Evolutionary conservation across 768 basidiomycete species (phyloP), one percentile per base, ranked within the genome.

Genomic region (Hericium alpestre): DNA sequence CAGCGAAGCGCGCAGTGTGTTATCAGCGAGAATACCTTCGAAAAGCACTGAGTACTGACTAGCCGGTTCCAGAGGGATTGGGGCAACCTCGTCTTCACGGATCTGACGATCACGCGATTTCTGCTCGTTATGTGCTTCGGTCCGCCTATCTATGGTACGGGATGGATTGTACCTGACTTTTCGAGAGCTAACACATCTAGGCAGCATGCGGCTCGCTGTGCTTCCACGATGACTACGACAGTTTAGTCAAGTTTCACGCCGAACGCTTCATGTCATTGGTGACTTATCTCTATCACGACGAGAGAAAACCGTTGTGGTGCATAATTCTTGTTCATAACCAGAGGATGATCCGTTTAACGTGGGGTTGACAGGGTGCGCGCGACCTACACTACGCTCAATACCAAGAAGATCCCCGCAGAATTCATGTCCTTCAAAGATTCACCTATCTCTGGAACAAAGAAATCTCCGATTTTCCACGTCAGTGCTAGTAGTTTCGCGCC

Each of bases 161-260:
- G 8, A 22, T 11, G 23, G 5, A 51, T 43, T 1, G 9, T 10
- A 27, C 6, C 6, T 2, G 25, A 27, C 25, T 27, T 27, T 27
- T 27, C 3, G 6, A 6, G 2, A 27, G 6, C 25, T 27, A 27
- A 27, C 25, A 6, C 23, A 15, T 50, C 49, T 15, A 2, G 1
- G 1, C 15, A 32, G 27, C 18, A 53, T 67, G 69, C 56, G 65
- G 68, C 37, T 66, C 56, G 63, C 55, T 48, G n/a, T n/a, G n/a
- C n/a, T 67, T 61, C 2, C 66, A 70, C 53, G 65, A 70, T 60
- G 69, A 72, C 58, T 71, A 65, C 58, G 65, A 64, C 46, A 58
- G 60, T 1, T 54, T 68, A 18, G 69, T 69, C 1, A 68, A 69
- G 56, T 71, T 66, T 46, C 70, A 72, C n/a, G 71, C 68, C 7